Evolutionary conservation across 495 filamentous ascomycete species (phyloP).

Genomic region (Pyronema domesticum): DNA sequence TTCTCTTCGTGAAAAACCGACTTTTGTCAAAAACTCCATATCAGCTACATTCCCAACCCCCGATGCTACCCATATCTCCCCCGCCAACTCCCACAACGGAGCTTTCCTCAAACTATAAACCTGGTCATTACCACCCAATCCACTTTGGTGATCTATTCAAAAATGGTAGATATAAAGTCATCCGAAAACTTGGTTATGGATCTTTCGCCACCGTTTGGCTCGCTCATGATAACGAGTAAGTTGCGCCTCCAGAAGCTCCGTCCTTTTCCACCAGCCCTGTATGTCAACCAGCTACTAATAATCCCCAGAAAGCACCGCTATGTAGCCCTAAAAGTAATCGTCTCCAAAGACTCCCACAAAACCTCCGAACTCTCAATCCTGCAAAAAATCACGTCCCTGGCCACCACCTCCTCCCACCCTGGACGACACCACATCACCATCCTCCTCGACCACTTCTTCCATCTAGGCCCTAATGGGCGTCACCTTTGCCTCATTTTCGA

Average conservation of each 20-base stretch:
- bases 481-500: constrained; percentile 36
- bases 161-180: constrained; percentile 29
- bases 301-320: constrained; percentile 11
- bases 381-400: constrained; percentile 1
- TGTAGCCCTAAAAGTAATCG: constrained; percentile 28
- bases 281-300: not conserved
- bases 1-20: too few relatives aligned
- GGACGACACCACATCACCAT: constrained; percentile 26
- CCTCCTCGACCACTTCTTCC: constrained; percentile 29
- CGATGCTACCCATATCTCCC: too few relatives aligned
- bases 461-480: constrained; percentile 32
- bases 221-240: constrained; percentile 1
- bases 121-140: constrained; percentile 33
- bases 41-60: too few relatives aligned
- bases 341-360: constrained; percentile 14
- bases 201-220: constrained; percentile 35
- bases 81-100: too few relatives aligned
- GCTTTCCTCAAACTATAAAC: constrained; percentile 15
- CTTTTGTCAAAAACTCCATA: too few relatives aligned
- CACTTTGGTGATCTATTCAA: constrained; percentile 27
- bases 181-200: constrained; percentile 34
- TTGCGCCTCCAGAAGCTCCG: not conserved
- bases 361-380: not conserved
- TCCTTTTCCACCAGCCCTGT: not conserved
- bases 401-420: constrained; percentile 9